phyloP scores from a whole-genome alignment of 1,284 basidiomycete species.

The Neotropicomus parvogracilis region DNA sequence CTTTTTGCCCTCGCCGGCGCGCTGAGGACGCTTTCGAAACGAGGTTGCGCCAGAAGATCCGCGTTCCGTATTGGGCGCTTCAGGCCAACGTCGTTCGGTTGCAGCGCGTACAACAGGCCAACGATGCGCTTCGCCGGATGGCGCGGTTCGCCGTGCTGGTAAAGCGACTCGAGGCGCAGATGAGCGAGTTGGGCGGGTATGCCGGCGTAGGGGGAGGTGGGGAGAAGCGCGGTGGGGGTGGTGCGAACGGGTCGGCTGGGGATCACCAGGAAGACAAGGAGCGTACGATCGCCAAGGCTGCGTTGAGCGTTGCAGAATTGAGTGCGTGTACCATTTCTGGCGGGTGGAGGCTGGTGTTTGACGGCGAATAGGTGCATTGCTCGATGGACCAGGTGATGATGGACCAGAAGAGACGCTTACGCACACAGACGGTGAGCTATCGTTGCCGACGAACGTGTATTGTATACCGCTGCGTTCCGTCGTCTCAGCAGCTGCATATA shows the following conservation, averaged over 20 bases:
- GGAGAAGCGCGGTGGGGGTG: neutral
- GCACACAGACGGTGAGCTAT: slow-evolving; percentile 10
- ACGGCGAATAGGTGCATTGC: slow-evolving; percentile 21
- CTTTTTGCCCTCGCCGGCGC: slow-evolving; percentile 1
- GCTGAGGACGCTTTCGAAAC: neutral
- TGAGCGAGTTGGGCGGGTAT: slow-evolving; percentile 65
- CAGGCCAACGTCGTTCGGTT: slow-evolving; percentile 68
- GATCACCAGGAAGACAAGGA: slow-evolving; percentile 77
- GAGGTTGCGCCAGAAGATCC: slow-evolving; percentile 84
- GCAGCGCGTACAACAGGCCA: slow-evolving; percentile 73
- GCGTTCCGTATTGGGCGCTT: slow-evolving; percentile 74
- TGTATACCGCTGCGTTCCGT: slow-evolving; percentile 64
- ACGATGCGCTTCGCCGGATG: slow-evolving; percentile 77
- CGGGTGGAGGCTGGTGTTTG: neutral
- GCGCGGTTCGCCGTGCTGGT: slow-evolving; percentile 81
- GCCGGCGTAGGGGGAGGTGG: slow-evolving; percentile 20
- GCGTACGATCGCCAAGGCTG: slow-evolving; percentile 83
- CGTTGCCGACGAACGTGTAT: slow-evolving; percentile 6
- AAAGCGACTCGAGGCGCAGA: slow-evolving; percentile 76
- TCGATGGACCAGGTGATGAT: slow-evolving; percentile 28
- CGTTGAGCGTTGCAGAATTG: slow-evolving; percentile 85
- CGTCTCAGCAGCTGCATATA: slow-evolving; percentile 62
- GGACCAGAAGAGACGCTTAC: neutral
- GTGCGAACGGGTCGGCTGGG: slow-evolving; percentile 24
- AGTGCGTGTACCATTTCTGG: slow-evolving; percentile 44